Base-by-base conservation (phyloP, 225 moss, liverwort and hornwort genomes). In the Lunularia cruciata region DNA sequence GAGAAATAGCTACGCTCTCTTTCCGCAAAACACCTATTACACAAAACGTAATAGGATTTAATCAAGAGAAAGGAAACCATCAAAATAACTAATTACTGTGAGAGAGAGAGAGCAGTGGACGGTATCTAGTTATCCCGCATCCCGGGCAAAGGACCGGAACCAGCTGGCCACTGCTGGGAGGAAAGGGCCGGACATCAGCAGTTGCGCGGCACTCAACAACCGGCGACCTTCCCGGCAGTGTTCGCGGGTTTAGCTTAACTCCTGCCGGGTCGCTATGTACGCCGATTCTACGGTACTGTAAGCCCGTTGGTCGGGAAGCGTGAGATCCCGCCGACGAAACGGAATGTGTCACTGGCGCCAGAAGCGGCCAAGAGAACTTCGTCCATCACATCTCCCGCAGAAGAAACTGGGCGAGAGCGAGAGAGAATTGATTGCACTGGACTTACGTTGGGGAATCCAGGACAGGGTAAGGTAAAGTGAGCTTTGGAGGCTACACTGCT, bases 371-470 rank as follows among this genome's bases (percentile, higher is more conserved):
- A 14, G 1, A 30, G 27, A 6, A 40, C 8, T 6, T 40, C 40
- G 13, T 40, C 8, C 13, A 6, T 6, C 13, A 13, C 40, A 6
- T 40, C 40, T 13, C 6, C 6, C 8, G n/a, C 2, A 9, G 53
- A 27, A 20, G 5, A 28, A 26, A n/a, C 25, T 6, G 22, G 13
- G 28, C 15, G 3, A 54, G 27, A 43, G 43, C 43, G 5, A 43
- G 43, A 18, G 20, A 57, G 57, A 34, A 58, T 58, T 58, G 57
- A 58, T 58, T 58, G 57, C 30, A 13, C 57, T 58, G 57, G 57
- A 58, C 32, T 58, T 58, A 32, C 57, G 33, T 19, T 58, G 57
- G 34, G 28, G 13, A 40, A 34, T 54, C 54, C 28, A 6, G 54
- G 54, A 23, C 54, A 58, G 57, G 32, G 13, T 35, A 30, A 56